These are phyloP conservation scores for Chlamydomonas sp. DNA, from an alignment of 139 green algal species.

Conservation along the genomic window DNA sequence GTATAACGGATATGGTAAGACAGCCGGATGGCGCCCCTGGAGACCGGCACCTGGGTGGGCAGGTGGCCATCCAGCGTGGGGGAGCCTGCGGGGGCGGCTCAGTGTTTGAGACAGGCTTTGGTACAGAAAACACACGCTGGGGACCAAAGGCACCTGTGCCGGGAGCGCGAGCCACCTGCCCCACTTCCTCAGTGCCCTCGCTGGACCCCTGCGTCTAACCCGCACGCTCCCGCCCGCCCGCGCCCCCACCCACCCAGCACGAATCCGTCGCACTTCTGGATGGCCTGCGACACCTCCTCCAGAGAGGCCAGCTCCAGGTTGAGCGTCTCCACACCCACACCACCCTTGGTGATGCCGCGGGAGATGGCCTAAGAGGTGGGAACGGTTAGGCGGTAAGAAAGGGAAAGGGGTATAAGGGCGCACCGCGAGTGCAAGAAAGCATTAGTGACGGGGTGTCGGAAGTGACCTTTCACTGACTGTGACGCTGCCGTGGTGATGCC, in stretches of 20 bases:
- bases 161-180: too few species aligned
- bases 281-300: conserved; percentile 75
- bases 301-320: conserved; percentile 87
- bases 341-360: conserved; percentile 85
- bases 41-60: conserved; percentile 84
- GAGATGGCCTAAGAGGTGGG: conserved; percentile 69
- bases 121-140: too few species aligned
- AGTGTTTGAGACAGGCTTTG: too few species aligned
- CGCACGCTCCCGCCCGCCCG: too few species aligned
- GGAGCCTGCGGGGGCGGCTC: conserved; percentile 55
- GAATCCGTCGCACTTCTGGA: conserved; percentile 83
- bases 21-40: conserved; percentile 86
- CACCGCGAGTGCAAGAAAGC: neutral
- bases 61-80: conserved; percentile 97
- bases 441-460: too few species aligned
- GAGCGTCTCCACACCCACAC: conserved; percentile 89
- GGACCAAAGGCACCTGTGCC: too few species aligned
- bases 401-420: neutral
- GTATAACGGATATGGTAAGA: too few species aligned
- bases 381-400: neutral
- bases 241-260: conserved; percentile 70
- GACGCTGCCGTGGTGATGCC: too few species aligned
- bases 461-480: too few species aligned
- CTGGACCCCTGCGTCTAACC: too few species aligned
- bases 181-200: too few species aligned